Evolutionary conservation across 257 asterid genomes (phyloP).

Genomic region (Fraxinus pennsylvanica): DNA sequence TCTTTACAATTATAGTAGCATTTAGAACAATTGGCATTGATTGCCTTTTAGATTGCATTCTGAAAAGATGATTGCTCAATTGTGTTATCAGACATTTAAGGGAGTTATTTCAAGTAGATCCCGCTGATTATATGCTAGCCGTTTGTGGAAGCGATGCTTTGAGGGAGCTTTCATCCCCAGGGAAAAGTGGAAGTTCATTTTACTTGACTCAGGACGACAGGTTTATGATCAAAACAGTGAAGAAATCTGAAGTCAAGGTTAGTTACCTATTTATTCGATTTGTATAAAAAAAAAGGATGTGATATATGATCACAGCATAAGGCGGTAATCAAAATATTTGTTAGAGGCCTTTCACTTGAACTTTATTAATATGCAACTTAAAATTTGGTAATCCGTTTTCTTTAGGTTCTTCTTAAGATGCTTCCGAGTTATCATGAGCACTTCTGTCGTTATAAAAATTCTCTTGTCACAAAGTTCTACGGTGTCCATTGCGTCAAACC

Average conservation of each 20-base stretch:
- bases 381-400: conserved; percentile 24
- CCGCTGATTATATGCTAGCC: conserved; percentile 97
- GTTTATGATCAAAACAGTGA: conserved; percentile 97
- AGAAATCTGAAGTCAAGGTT: conserved; percentile 98
- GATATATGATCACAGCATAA: conserved; percentile 4
- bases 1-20: conserved; percentile 15
- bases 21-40: conserved; percentile 2
- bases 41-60: conserved; percentile 11
- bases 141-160: conserved; percentile 91
- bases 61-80: conserved; percentile 27
- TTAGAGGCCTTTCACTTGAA: background rate
- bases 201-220: conserved; percentile 95
- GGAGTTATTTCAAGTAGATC: conserved; percentile 87
- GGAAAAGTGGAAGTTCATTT: conserved; percentile 97
- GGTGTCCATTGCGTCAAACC: conserved; percentile 99
- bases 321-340: background rate
- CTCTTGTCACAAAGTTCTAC: conserved; percentile 85
- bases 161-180: conserved; percentile 96
- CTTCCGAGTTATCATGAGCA: conserved; percentile 85
- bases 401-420: conserved; percentile 93
- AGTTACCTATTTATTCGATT: conserved; percentile 44
- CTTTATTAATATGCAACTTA: conserved; percentile 17
- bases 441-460: conserved; percentile 74
- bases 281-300: conserved; percentile 4
- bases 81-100: conserved; percentile 67